Evolutionary conservation across 768 basidiomycete species (phyloP).

Genomic region (Dioszegia crocea): DNA sequence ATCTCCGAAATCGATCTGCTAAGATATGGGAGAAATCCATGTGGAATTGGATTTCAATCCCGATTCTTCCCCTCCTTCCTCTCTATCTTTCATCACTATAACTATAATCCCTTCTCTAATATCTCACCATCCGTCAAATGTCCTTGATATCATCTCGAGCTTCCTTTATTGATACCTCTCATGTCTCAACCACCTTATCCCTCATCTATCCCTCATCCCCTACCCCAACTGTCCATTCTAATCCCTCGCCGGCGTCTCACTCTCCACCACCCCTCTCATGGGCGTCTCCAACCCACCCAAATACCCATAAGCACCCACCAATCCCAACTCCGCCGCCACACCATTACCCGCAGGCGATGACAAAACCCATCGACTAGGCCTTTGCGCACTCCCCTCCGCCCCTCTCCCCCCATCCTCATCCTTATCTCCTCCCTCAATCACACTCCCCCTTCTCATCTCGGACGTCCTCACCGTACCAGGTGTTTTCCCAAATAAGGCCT

Average conservation of each 20-base stretch:
- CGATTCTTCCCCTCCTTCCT: not conserved
- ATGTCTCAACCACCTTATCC: not conserved
- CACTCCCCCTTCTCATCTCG: too few relatives aligned
- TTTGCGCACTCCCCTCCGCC: not conserved
- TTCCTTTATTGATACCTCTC: not conserved
- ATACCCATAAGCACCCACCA: constrained; percentile 1
- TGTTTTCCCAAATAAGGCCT: not conserved
- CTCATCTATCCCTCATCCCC: not conserved
- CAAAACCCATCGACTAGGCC: too few relatives aligned
- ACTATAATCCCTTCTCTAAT: too few relatives aligned
- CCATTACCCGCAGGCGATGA: not conserved
- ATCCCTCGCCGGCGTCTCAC: constrained; percentile 4
- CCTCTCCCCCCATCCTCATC: not conserved
- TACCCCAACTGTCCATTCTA: not conserved
- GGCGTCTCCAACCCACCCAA: not conserved
- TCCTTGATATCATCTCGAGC: too few relatives aligned
- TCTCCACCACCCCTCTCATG: constrained; percentile 4
- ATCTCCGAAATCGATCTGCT: too few relatives aligned
- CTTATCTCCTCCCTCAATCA: too few relatives aligned
- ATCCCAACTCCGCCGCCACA: constrained; percentile 4
- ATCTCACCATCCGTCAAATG: not conserved
- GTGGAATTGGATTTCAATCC: not conserved
- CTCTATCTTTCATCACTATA: not conserved
- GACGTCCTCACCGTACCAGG: not conserved
- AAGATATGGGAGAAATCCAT: too few relatives aligned